These are phyloP conservation scores for Nitzschia sp. DNA, from an alignment of 108 stramenopile genomes.

Conservation along the genomic window DNA sequence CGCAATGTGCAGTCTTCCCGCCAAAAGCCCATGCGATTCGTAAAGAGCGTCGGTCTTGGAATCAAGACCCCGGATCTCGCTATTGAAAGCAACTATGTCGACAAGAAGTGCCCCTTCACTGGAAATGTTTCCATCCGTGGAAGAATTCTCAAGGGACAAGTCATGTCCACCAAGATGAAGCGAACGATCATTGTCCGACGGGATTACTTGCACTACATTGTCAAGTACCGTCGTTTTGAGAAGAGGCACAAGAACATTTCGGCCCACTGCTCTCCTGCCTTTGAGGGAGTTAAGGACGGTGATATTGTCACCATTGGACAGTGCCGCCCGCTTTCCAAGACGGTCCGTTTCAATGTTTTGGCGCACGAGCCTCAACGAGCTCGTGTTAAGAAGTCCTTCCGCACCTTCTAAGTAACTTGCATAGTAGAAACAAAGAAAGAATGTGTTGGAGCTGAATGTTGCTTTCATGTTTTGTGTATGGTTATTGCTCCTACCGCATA, in stretches of 20 bases:
- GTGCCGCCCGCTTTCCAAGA: constrained; percentile 99
- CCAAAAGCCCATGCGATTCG: constrained; percentile 94
- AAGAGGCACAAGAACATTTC: constrained; percentile 99
- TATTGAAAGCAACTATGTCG: constrained; percentile 96
- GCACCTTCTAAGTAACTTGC: constrained; percentile 75
- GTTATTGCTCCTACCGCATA: no score
- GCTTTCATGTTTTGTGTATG: no score
- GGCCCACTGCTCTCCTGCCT: constrained; percentile 98
- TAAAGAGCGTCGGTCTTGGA: constrained; percentile 96
- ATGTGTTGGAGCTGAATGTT: no score
- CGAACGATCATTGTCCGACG: constrained; percentile 98
- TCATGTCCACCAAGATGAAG: constrained; percentile 99
- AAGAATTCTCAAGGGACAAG: constrained; percentile 96
- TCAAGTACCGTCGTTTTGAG: constrained; percentile 99
- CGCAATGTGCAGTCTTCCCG: constrained; percentile 71
- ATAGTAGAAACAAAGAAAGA: constrained; percentile 14
- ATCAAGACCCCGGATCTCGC: constrained; percentile 99
- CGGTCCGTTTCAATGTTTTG: constrained; percentile 97
- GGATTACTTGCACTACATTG: constrained; percentile 99
- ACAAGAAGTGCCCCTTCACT: constrained; percentile 99
- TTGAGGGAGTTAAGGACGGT: constrained; percentile 95
- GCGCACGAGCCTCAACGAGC: constrained; percentile 82
- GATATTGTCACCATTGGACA: constrained; percentile 99
- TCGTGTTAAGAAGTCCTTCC: constrained; percentile 86
- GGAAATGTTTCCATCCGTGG: constrained; percentile 99